phyloP scores from a whole-genome alignment of 768 basidiomycete genomes.

The Gyrodon lividus region DNA sequence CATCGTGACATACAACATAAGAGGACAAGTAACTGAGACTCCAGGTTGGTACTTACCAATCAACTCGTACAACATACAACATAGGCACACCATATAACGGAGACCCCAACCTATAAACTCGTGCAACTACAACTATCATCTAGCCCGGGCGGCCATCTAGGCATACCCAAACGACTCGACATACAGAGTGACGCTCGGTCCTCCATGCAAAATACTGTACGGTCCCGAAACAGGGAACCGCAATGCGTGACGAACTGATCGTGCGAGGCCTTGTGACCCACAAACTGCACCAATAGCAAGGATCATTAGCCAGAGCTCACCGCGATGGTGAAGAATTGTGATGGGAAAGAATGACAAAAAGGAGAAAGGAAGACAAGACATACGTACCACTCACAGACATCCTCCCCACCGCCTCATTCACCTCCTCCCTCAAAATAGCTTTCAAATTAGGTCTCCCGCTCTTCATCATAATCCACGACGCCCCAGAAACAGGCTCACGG shows the following conservation, averaged over 20 bases:
- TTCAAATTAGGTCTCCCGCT: conserved; percentile 45
- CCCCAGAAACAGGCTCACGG: not conserved
- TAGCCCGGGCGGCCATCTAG: conserved; percentile 4
- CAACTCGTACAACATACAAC: too few relatives aligned
- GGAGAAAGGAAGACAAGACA: too few relatives aligned
- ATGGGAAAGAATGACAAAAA: not conserved
- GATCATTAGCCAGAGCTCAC: not conserved
- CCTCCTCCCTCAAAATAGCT: conserved; percentile 37
- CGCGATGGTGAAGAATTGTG: too few relatives aligned
- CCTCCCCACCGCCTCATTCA: conserved; percentile 33
- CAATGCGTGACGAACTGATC: conserved; percentile 40
- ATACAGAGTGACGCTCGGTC: conserved; percentile 38
- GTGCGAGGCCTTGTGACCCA: conserved; percentile 42
- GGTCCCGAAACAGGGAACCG: conserved; percentile 34
- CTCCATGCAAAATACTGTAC: conserved; percentile 30
- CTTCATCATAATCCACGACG: conserved; percentile 27
- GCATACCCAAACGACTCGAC: conserved; percentile 44
- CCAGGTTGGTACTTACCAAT: too few relatives aligned
- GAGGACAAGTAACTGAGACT: too few relatives aligned
- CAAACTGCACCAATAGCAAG: conserved; percentile 38
- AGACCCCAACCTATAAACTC: too few relatives aligned
- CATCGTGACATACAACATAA: too few relatives aligned
- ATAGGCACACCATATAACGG: too few relatives aligned
- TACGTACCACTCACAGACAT: conserved; percentile 50
- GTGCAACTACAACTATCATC: too few relatives aligned